These are phyloP conservation scores for Elongisporangium senticosum DNA, from an alignment of 352 stramenopile species.

Conservation along the genomic window DNA sequence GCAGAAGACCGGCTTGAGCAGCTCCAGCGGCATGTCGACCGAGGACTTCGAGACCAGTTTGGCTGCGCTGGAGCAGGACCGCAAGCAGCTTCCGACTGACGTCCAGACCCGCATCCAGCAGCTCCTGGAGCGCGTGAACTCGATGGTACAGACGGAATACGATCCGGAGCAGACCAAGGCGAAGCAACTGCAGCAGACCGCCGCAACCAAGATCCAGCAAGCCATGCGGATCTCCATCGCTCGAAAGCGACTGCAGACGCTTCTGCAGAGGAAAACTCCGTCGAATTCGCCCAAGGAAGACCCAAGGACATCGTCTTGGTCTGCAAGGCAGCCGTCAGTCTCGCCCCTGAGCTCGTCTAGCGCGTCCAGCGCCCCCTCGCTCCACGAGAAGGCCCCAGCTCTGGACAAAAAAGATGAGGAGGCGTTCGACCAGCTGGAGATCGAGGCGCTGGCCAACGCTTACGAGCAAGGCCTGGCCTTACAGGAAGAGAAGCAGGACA, in stretches of 20 bases:
- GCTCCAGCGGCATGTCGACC: conserved; percentile 9
- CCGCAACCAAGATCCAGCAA: conserved; percentile 39
- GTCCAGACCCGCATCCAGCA: conserved; percentile 38
- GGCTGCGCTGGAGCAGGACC: conserved; percentile 12
- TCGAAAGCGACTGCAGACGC: conserved; percentile 33
- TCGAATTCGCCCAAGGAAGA: background rate
- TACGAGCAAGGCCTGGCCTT: conserved; percentile 33
- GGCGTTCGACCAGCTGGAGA: conserved; percentile 37
- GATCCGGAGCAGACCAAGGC: conserved; percentile 20
- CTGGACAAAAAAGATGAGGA: conserved; percentile 11
- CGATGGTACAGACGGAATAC: conserved; percentile 32
- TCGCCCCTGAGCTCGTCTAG: no score
- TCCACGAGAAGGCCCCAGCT: background rate
- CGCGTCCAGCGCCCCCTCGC: no score
- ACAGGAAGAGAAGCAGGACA: conserved; percentile 8
- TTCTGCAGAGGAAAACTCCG: conserved; percentile 15
- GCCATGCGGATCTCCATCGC: conserved; percentile 35
- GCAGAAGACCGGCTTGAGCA: conserved; percentile 7
- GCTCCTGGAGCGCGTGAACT: conserved; percentile 27
- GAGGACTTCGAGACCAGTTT: conserved; percentile 24
- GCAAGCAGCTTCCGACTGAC: conserved; percentile 17
- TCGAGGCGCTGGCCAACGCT: conserved; percentile 49
- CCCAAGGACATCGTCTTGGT: no score
- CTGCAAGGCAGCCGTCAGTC: no score
- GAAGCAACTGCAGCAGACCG: conserved; percentile 13